Conservation (phyloP, 176 grass and related monocot species). For the Thinopyrum elongatum region DNA sequence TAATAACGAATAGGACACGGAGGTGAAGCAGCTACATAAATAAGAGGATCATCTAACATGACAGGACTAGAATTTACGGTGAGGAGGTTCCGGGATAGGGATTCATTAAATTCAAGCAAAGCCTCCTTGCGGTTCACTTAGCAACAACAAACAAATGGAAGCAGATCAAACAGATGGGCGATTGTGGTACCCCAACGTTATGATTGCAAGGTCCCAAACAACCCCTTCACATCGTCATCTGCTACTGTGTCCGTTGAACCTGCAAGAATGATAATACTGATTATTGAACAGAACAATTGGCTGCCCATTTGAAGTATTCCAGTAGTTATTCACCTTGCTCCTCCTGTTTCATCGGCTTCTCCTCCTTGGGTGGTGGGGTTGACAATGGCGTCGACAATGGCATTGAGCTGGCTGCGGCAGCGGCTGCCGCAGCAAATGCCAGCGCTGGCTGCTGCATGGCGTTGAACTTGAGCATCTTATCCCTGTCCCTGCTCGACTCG, state of each 20-base stretch:
- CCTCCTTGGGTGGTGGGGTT: conserved; percentile 11
- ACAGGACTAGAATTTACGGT: conserved; percentile 41
- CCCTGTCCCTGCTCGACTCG: conserved; percentile 39
- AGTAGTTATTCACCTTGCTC: conserved; percentile 20
- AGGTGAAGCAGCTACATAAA: conserved; percentile 8
- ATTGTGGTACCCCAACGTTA: neutral
- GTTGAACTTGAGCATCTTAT: conserved; percentile 49
- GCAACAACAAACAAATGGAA: conserved; percentile 18
- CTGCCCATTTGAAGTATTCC: neutral
- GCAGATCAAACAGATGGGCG: neutral
- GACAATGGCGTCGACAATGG: conserved; percentile 8
- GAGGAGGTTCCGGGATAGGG: conserved; percentile 13
- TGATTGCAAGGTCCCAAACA: conserved; percentile 45
- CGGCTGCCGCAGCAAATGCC: conserved; percentile 31
- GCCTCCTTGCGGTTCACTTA: conserved; percentile 12
- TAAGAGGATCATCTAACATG: conserved; percentile 25
- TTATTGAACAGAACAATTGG: conserved; percentile 14
- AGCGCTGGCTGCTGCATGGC: conserved; percentile 35
- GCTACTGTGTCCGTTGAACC: neutral
- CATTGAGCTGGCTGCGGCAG: conserved; percentile 23
- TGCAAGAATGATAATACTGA: conserved; percentile 22
- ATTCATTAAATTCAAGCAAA: neutral
- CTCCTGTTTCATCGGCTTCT: conserved; percentile 18
- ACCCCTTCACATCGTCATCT: neutral
- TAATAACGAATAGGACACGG: conserved; percentile 23